Conservation (phyloP, 2,329 filamentous ascomycete genomes). For the Penicillium freii region DNA sequence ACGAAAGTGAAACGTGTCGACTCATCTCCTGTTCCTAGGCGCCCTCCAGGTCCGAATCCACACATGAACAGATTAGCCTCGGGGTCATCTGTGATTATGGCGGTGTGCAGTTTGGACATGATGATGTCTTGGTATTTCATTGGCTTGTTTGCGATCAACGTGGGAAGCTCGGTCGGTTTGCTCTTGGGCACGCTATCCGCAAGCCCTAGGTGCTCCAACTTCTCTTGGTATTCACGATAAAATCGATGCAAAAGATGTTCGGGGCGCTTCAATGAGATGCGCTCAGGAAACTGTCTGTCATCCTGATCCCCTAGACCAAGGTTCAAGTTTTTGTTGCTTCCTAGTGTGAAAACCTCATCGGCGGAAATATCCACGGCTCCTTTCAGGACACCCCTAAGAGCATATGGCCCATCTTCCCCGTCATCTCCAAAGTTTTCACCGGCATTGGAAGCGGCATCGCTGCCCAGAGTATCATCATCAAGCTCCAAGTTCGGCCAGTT, state of each 20-base stretch:
- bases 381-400: conserved; percentile 28
- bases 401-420: conserved; percentile 46
- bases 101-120: conserved; percentile 89
- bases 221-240: conserved; percentile 62
- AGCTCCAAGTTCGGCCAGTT: conserved; percentile 38
- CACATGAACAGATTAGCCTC: conserved; percentile 90
- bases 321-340: conserved; percentile 92
- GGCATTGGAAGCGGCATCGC: conserved; percentile 28
- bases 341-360: conserved; percentile 89
- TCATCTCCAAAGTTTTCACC: conserved; percentile 47
- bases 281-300: conserved; percentile 89
- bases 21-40: conserved; percentile 85
- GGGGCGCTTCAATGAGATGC: conserved; percentile 72
- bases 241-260: conserved; percentile 73
- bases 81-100: conserved; percentile 80
- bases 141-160: conserved; percentile 67
- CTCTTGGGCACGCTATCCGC: conserved; percentile 29
- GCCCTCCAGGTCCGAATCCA: conserved; percentile 85
- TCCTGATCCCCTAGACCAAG: conserved; percentile 94
- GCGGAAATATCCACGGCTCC: conserved; percentile 53
- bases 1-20: conserved; percentile 83
- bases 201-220: conserved; percentile 33
- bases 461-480: conserved; percentile 45
- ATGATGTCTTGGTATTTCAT: conserved; percentile 76
- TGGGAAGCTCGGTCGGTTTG: conserved; percentile 62